These are phyloP conservation scores for Fragaria ananassa DNA, from an alignment of 306 rosid species.

Conservation along the genomic window DNA sequence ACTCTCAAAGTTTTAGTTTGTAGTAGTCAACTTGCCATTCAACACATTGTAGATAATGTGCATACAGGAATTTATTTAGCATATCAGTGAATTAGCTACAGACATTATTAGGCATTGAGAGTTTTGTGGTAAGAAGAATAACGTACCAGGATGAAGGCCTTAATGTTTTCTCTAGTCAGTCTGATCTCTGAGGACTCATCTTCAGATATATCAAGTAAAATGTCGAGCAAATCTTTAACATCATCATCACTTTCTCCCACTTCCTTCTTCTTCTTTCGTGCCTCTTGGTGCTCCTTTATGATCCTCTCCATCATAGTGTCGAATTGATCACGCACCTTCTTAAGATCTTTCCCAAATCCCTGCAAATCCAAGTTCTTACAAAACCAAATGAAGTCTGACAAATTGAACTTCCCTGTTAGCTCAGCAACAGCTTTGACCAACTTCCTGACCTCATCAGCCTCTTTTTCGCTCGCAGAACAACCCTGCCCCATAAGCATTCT, in stretches of 20 bases:
- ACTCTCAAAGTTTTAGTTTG: neutral
- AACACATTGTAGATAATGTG: neutral
- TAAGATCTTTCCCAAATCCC: slow-evolving; percentile 37
- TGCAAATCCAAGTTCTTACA: slow-evolving; percentile 50
- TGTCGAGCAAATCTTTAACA: slow-evolving; percentile 47
- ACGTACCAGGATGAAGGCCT: slow-evolving; percentile 57
- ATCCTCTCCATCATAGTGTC: slow-evolving; percentile 52
- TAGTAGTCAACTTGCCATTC: neutral
- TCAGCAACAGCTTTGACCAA: slow-evolving; percentile 36
- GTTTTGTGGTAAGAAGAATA: neutral
- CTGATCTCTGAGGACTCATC: slow-evolving; percentile 44
- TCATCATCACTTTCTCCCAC: slow-evolving; percentile 7
- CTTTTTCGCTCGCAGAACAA: slow-evolving; percentile 30
- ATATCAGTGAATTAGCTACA: neutral
- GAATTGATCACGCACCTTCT: slow-evolving; percentile 34
- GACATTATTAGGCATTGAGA: neutral
- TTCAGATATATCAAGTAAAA: slow-evolving; percentile 39
- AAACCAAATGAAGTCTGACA: slow-evolving; percentile 56
- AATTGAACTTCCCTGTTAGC: slow-evolving; percentile 43
- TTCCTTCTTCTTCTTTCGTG: slow-evolving; percentile 20
- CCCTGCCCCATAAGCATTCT: slow-evolving; percentile 44
- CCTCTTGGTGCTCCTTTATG: slow-evolving; percentile 42
- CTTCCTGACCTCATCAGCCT: slow-evolving; percentile 33
- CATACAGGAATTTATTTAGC: neutral
- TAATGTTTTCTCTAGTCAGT: slow-evolving; percentile 48